Base-by-base conservation (phyloP, 202 grass and related monocot species). In the Carex sylvatica region DNA sequence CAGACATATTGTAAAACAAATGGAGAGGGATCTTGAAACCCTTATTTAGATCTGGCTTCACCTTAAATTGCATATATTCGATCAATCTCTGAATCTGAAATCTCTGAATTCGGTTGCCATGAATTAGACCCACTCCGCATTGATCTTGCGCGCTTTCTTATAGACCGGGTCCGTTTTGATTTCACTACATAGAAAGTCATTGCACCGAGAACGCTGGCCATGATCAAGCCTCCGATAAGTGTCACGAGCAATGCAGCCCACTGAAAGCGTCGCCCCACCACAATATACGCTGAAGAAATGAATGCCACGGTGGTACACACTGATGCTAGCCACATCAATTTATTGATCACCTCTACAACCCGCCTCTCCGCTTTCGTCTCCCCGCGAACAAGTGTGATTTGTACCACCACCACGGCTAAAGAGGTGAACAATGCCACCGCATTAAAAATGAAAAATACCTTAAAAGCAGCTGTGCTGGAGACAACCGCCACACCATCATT, bases 171-270 rank as follows among this genome's bases (percentile, higher is more conserved):
- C 70, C 92, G 90, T 80, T 98, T 98, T 10, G 92, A 93, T 74
- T 93, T 98, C 70, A 98, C 95, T 14, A 98, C 95, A 3, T 93
- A 98, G 83, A 93, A 98, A 28, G 95, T 95, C 92, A 98, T 98
- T 16, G 92, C 91, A 23, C 95, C 95, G 10, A 98, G 88, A 85
- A 98, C 95, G 12, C 92, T 61, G 0, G 92, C 86, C 95, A 98
- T 98, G 76, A 91, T 95, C 87, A 95, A 74, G 47, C 95, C 91
- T 2, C 95, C 95, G 0, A 98, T 95, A 11, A 98, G 62, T 6
- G 91, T 93, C 60, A 98, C 95, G 77, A 98, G 89, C 44, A 95
- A 70, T 1, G 92, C 95, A 6, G 92, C 95, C 95, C 95, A 95
- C 84, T 19, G 28, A 66, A 92, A 90, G 42, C 88, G 89, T 20